Conservation (phyloP, 768 basidiomycete genomes). For the Russula ochroleuca region DNA sequence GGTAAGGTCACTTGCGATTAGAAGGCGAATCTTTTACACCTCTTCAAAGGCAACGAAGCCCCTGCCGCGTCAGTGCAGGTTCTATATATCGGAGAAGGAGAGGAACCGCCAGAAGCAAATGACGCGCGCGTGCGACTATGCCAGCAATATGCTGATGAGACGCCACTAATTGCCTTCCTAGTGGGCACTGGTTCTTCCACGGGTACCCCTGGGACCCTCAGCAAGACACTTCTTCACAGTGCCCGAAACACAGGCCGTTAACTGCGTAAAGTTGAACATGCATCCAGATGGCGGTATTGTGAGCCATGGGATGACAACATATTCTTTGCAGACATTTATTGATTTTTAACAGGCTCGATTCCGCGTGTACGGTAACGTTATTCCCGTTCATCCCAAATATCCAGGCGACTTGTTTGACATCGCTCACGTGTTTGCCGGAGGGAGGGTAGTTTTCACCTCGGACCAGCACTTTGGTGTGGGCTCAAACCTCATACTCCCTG, state of each 20-base stretch:
- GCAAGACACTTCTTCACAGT: slow-evolving; percentile 88
- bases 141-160: background rate
- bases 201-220: slow-evolving; percentile 70
- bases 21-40: background rate
- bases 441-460: slow-evolving; percentile 75
- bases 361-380: slow-evolving; percentile 81
- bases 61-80: slow-evolving; percentile 76
- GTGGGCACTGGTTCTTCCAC: slow-evolving; percentile 83
- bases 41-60: slow-evolving; percentile 70
- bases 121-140: slow-evolving; percentile 49
- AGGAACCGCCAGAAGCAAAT: slow-evolving; percentile 39
- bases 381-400: slow-evolving; percentile 54
- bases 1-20: slow-evolving; percentile 42
- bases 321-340: slow-evolving; percentile 14
- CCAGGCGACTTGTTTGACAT: slow-evolving; percentile 62
- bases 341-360: slow-evolving; percentile 68
- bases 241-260: slow-evolving; percentile 47
- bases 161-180: slow-evolving; percentile 31
- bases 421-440: slow-evolving; percentile 87
- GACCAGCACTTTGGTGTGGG: slow-evolving; percentile 96
- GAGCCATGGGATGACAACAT: slow-evolving; percentile 32
- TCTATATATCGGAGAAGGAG: slow-evolving; percentile 42
- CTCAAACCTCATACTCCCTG: slow-evolving; percentile 85
- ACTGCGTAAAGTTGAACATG: slow-evolving; percentile 88
- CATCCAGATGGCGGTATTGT: slow-evolving; percentile 98